Evolutionary conservation across 2,329 filamentous ascomycete genomes (phyloP), one percentile per base, ranked within the genome.

Genomic region (Fusarium sp.): DNA sequence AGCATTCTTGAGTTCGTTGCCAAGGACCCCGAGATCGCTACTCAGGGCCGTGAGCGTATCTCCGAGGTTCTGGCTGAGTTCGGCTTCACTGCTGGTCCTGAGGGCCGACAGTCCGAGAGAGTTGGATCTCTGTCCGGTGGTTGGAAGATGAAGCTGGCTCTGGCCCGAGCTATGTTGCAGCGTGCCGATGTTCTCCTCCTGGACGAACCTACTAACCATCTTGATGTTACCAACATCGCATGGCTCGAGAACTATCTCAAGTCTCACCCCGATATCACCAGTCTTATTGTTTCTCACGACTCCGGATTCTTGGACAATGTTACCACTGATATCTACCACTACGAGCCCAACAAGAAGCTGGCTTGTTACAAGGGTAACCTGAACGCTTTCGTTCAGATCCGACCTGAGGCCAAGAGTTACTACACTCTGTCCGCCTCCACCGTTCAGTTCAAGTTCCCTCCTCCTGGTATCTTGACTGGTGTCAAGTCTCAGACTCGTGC

Each of bases 111-210:
- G 80, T 86, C 90, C 7, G 89, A 97, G 77, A 92, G 91, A 73
- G 96, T 99, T 60, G 96, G 96, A 72, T 97, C 95, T 20, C 83
- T 99, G 34, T 98, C 96, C 42, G 96, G 96, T 81, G 96, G 96
- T 77, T 99, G 96, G 96, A 98, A 98, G 88, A 99, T 99, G 96
- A 99, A 99, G 89, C 84, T 99, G 64, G 96, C 96, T 69, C 82
- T 99, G 79, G 96, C 96, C 51, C 89, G 96, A 74, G 96, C 96
- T 68, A 98, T 99, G 94, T 86, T 99, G 75, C 92, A 96, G 85
- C 92, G 90, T 76, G 95, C 96, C n/a, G 96, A 99, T 78, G 94
- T 99, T 49, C 87, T 99, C 59, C 85, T 99, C 50, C 89, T 99
- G 58, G 96, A 99, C 86, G 96, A 99, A 87, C 96, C 96, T 80